Evolutionary conservation across 2,329 filamentous ascomycete species (phyloP).

Genomic region (Penicillium frequentans): DNA sequence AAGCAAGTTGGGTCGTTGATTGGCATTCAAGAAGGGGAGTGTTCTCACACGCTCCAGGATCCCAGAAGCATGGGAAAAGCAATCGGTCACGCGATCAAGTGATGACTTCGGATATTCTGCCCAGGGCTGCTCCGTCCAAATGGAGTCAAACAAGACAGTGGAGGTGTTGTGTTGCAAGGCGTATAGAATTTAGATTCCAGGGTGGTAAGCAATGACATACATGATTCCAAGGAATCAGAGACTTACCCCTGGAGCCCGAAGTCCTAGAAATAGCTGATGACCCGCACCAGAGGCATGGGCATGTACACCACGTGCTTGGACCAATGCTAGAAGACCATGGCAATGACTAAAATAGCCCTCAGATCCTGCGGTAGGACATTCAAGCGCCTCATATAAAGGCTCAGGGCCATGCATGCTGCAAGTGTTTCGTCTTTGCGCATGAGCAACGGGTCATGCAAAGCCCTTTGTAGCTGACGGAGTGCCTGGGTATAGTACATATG

Average conservation of each 20-base stretch:
- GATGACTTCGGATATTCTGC: conserved; percentile 23
- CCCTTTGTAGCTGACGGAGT: conserved; percentile 37
- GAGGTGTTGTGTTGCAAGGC: not conserved
- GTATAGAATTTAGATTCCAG: not conserved
- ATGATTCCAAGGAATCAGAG: not conserved
- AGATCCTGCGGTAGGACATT: conserved; percentile 34
- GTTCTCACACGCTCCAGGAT: conserved; percentile 16
- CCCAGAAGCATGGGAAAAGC: conserved; percentile 26
- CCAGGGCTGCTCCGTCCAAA: conserved; percentile 35
- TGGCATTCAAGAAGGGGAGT: not conserved
- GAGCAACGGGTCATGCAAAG: conserved; percentile 30
- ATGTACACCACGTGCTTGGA: conserved; percentile 33
- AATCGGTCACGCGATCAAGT: conserved; percentile 31
- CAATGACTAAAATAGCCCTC: conserved; percentile 34
- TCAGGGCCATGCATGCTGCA: conserved; percentile 37
- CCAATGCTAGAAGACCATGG: conserved; percentile 31
- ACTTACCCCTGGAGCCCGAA: conserved; percentile 17
- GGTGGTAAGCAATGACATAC: not conserved
- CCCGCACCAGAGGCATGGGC: conserved; percentile 32
- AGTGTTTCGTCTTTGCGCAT: conserved; percentile 38
- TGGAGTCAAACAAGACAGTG: conserved; percentile 7
- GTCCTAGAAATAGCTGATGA: conserved; percentile 35
- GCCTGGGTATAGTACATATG: conserved; percentile 35
- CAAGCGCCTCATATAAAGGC: conserved; percentile 35
- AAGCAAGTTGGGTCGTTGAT: not conserved